phyloP scores from a whole-genome alignment of 306 rosid species.

The Ammopiptanthus mongolicus region DNA sequence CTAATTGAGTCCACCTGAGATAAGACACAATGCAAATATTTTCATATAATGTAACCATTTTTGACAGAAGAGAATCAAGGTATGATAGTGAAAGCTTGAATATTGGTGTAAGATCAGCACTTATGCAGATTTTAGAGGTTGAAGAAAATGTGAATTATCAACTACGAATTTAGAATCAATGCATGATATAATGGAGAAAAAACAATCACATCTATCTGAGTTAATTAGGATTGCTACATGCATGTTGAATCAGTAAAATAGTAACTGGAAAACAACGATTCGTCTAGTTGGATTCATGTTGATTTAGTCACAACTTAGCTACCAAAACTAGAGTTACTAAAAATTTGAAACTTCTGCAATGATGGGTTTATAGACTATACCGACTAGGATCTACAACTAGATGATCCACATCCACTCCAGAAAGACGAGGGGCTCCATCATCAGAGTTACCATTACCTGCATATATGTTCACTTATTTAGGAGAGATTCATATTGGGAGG shows the following conservation, averaged over 20 bases:
- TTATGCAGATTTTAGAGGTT: background rate
- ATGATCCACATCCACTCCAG: conserved; percentile 50
- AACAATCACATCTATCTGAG: background rate
- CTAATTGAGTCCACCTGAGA: conserved; percentile 70
- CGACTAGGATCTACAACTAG: conserved; percentile 46
- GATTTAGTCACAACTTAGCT: conserved; percentile 5
- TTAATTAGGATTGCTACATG: background rate
- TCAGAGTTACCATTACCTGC: conserved; percentile 39
- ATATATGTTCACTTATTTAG: conserved; percentile 24
- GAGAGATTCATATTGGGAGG: background rate
- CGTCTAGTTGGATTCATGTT: background rate
- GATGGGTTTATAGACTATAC: conserved; percentile 38
- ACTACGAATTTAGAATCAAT: background rate
- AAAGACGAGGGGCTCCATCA: conserved; percentile 43
- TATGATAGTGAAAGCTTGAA: background rate
- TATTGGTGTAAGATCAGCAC: background rate
- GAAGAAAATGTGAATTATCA: background rate
- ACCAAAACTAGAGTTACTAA: conserved; percentile 15
- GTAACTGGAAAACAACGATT: conserved; percentile 1
- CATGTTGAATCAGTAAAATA: background rate
- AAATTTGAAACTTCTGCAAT: background rate
- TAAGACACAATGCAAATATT: background rate
- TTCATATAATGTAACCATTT: conserved; percentile 8
- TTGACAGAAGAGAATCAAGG: background rate
- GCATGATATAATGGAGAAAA: background rate